Evolutionary conservation across 148 eudicot species (phyloP).

Genomic region (Chenopodium formosanum): DNA sequence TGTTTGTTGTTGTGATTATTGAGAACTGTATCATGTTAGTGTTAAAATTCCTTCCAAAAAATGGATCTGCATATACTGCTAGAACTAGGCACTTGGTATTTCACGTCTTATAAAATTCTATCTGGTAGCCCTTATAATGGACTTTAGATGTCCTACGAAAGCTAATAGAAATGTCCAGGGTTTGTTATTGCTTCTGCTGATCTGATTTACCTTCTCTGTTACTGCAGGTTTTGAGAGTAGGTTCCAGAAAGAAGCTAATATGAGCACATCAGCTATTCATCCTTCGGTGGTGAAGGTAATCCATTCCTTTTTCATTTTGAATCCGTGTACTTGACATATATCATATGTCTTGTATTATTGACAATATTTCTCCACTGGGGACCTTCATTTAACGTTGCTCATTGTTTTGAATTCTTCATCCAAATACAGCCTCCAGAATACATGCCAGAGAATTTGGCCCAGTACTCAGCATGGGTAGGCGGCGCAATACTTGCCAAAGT

Average conservation of each 20-base stretch:
- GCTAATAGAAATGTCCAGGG: background rate
- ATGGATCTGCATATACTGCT: background rate
- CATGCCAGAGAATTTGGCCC: slow-evolving; percentile 86
- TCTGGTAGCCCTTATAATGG: background rate
- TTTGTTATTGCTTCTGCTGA: background rate
- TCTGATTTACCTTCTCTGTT: background rate
- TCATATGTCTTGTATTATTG: background rate
- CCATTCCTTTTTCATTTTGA: background rate
- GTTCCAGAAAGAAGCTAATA: slow-evolving; percentile 88
- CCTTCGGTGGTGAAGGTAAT: slow-evolving; percentile 92
- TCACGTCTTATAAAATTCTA: background rate
- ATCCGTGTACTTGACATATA: background rate
- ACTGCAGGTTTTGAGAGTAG: slow-evolving; percentile 85
- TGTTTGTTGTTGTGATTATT: background rate
- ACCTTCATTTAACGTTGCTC: background rate
- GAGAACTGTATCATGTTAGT: background rate
- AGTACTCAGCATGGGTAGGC: slow-evolving; percentile 86
- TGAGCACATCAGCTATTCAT: slow-evolving; percentile 89
- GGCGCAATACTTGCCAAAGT: slow-evolving; percentile 99
- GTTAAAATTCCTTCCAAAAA: background rate
- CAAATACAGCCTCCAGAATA: slow-evolving; percentile 82
- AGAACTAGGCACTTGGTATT: background rate
- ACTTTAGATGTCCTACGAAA: background rate
- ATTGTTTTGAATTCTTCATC: background rate
- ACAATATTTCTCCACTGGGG: background rate